Base-by-base conservation (phyloP, 2,329 filamentous ascomycete species). In the Davidsoniella neocaledoniae region DNA sequence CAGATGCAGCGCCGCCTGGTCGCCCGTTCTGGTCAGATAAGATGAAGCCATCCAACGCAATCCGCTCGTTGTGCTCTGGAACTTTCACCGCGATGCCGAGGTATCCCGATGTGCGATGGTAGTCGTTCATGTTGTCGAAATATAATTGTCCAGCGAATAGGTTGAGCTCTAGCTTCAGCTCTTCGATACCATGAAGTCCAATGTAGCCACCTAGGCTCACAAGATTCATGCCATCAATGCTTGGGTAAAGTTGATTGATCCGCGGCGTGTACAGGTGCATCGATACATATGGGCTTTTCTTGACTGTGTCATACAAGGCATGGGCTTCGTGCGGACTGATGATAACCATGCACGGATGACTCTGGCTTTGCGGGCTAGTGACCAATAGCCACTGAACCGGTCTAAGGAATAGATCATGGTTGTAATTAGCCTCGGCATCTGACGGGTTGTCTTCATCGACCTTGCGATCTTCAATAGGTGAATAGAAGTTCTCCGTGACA, bases 121-220 rank as follows among this genome's bases (percentile, higher is more conserved):
- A 86, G 48, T 83, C 71, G 0, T 62, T 52, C 41, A 68, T 73
- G 0, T 66, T 69, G 0, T 58, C 60, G 8, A 85, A 64, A 55
- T 85, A 86, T 0, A 85, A 65, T 49, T 82, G 77, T 0, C 81
- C 82, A 0, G 82, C 67, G 49, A 86, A 85, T 0, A 86, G 61
- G 41, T 81, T 80, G 0, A 86, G 66, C 50, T 75, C 66, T 0
- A 66, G 61, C 0, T 63, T 59, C 0, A 73, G 57, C 4, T 43
- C n/a, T 19, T 17, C 5, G 39, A 29, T n/a, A 26, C 5, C 19
- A 21, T 12, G 6, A 36, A 49, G 56, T 57, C 3, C 59, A 50
- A 6, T 43, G 53, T 17, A 8, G 46, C 17, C 14, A 0, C 39
- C 56, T 54, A 25, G 0, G 12, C 12, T 9, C 12, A 33, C 29